These are phyloP conservation scores for Globisporangium camurandrum DNA, from an alignment of 352 stramenopile species.

Conservation along the genomic window DNA sequence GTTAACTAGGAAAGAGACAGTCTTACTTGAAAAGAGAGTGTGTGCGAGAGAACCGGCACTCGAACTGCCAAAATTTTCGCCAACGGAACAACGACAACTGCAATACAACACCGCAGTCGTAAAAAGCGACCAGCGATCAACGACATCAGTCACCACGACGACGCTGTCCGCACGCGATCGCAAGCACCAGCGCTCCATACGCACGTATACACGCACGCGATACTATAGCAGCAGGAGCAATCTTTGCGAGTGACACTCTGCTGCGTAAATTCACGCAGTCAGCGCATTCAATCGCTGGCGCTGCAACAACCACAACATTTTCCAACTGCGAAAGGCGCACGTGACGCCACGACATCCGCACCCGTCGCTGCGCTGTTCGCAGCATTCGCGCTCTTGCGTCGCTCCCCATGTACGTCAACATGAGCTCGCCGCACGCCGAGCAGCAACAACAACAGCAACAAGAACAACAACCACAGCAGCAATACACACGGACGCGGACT, in stretches of 20 bases:
- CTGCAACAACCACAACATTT: too few relatives aligned
- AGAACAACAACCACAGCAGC: neutral
- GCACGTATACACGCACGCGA: neutral
- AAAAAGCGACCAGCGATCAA: too few relatives aligned
- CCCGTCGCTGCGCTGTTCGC: neutral
- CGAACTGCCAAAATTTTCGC: too few relatives aligned
- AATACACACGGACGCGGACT: neutral
- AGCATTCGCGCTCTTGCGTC: neutral
- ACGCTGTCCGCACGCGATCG: neutral
- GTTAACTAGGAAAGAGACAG: neutral
- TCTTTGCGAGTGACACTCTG: neutral
- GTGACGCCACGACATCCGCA: neutral
- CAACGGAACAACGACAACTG: too few relatives aligned
- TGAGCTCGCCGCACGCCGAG: conserved; percentile 12
- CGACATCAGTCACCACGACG: neutral
- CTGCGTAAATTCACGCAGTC: neutral
- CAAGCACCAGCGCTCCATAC: neutral
- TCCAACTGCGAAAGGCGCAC: neutral
- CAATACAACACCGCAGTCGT: too few relatives aligned
- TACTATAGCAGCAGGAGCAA: neutral
- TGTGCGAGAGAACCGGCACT: too few relatives aligned
- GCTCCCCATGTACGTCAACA: conserved; percentile 12
- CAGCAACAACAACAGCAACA: neutral
- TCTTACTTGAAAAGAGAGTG: too few relatives aligned
- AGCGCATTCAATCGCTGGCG: too few relatives aligned